These are phyloP conservation scores for Didymellaceae sp. DNA, from an alignment of 2,329 filamentous ascomycete genomes.

Conservation along the genomic window DNA sequence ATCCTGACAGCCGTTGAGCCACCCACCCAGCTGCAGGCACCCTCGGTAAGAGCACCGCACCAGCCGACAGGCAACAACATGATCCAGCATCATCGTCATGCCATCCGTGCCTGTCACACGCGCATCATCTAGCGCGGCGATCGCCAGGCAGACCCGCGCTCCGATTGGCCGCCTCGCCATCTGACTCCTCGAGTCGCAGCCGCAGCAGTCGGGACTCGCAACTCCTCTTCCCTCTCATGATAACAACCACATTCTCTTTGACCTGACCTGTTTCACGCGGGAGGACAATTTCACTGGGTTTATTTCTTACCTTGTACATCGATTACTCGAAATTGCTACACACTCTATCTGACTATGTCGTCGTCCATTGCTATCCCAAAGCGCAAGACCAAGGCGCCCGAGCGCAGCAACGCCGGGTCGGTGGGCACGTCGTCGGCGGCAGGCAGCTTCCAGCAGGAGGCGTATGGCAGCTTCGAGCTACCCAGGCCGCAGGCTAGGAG, in stretches of 20 bases:
- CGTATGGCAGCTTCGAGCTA: slow-evolving; percentile 16
- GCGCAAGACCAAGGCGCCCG: slow-evolving; percentile 55
- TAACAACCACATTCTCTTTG: slow-evolving; percentile 7
- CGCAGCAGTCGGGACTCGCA: not conserved
- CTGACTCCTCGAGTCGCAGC: slow-evolving; percentile 22
- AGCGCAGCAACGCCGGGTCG: slow-evolving; percentile 51
- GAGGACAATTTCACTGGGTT: not conserved
- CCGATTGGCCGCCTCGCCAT: slow-evolving; percentile 16
- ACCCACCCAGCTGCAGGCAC: not conserved
- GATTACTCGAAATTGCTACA: not conserved
- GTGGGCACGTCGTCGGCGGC: slow-evolving; percentile 54
- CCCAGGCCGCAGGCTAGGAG: slow-evolving; percentile 30
- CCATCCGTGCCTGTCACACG: slow-evolving; percentile 20
- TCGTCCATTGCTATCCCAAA: slow-evolving; percentile 69
- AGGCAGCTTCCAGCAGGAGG: slow-evolving; percentile 3
- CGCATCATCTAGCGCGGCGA: slow-evolving; percentile 11
- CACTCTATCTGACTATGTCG: slow-evolving; percentile 41
- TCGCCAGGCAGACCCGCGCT: slow-evolving; percentile 14
- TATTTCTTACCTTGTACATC: slow-evolving; percentile 2
- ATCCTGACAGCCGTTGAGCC: not conserved
- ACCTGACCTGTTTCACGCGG: not conserved
- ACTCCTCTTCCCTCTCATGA: slow-evolving; percentile 10
- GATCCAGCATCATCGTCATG: slow-evolving; percentile 11
- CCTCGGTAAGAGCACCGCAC: no score
- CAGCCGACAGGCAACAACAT: slow-evolving; percentile 9